Base-by-base conservation (phyloP, 441 rosid species). In the Pelargonium citronellum region DNA sequence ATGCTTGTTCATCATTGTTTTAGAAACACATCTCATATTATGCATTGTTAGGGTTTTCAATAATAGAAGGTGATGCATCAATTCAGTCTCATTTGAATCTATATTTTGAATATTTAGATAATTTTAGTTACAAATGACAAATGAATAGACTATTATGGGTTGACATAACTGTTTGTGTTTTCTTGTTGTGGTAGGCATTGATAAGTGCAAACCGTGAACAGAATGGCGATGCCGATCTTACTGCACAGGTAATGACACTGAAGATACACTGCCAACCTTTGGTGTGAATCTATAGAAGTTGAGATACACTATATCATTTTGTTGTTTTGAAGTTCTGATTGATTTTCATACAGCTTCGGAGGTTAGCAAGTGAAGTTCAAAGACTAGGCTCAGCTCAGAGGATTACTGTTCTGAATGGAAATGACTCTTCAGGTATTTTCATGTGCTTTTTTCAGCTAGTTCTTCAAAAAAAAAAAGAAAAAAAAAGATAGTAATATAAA, bases 341-440 rank as follows among this genome's bases (percentile, higher is more conserved):
- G 13, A 37, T 51, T 39, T 22, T 39, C 37, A 68, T 74, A 64
- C 68, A 91, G 99, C 78, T 90, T 63, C 84, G 81, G 65, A 82
- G 89, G n/a, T 69, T 95, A 83, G 83, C 89, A 15, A 77, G 79
- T 81, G 95, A 91, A 73, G 75, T 92, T 68, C 82, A 88, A 43
- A 92, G 83, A 46, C 64, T 89, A 12, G 88, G 89, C 37, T 86
- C 94, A 2, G 67, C 87, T 0, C 79, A 89, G 19, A 94, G 85
- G 58, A 90, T 93, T 70, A 90, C 96, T 74, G 92, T 92, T 67
- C n/a, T 91, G 60, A 92, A 89, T 83, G 97, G 91, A 58, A 78
- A 66, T 84, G 84, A 87, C 65, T 85, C 94, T 51, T 69, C 69
- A 55, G 64, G 72, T 55, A 24, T 24, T 24, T 24, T 24, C 30